These are phyloP conservation scores for Kappamyces sp. DNA, from an alignment of 192 early-diverging fungal genomes.

Conservation along the genomic window DNA sequence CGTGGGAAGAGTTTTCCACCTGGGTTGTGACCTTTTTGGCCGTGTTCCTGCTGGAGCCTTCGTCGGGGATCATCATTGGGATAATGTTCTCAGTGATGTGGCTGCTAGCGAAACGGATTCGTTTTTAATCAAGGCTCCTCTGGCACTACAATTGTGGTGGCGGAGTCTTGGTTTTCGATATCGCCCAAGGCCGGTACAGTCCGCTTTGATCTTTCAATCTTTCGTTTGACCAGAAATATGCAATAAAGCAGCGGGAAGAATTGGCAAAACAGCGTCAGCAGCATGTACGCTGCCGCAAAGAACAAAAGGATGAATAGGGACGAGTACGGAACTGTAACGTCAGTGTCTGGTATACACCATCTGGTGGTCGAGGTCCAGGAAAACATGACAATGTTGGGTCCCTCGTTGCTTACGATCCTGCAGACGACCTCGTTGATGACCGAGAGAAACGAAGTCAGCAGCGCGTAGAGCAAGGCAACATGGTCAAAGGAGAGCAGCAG, in stretches of 20 bases:
- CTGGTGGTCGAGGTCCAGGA: neutral
- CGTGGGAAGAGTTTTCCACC: neutral
- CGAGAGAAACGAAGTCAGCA: conserved; percentile 2
- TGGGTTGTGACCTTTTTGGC: no score
- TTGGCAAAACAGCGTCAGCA: neutral
- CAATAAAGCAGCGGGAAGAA: neutral
- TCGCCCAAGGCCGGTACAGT: neutral
- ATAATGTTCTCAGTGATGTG: no score
- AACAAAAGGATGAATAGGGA: conserved; percentile 3
- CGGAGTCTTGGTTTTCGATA: neutral
- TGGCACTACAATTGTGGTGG: neutral
- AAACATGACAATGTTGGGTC: neutral
- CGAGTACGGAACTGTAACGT: neutral
- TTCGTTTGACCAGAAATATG: conserved; percentile 5
- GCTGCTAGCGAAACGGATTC: neutral
- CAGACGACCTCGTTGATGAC: conserved; percentile 6
- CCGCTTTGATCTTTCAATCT: neutral
- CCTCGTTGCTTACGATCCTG: neutral
- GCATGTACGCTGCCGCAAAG: neutral
- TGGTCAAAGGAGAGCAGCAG: conserved; percentile 4
- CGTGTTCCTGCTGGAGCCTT: no score
- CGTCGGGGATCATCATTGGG: no score
- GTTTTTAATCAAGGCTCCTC: no score
- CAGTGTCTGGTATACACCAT: neutral
- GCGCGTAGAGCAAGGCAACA: neutral